Evolutionary conservation across 2,329 filamentous ascomycete genomes (phyloP), one percentile per base, ranked within the genome.

Genomic region (Pseudogymnoascus sp.): DNA sequence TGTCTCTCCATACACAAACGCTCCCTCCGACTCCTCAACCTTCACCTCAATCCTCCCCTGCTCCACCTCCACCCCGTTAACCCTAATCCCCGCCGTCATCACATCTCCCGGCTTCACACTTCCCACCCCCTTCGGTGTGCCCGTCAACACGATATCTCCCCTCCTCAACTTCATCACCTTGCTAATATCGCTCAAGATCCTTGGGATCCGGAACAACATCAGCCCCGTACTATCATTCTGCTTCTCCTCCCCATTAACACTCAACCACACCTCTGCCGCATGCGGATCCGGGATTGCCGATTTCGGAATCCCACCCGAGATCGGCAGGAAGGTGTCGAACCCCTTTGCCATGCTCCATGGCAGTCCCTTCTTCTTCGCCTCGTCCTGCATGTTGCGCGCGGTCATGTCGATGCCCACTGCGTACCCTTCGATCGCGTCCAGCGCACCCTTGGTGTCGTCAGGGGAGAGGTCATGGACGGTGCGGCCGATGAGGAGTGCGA

Each of bases 341-440:
- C 94, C 94, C 80, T 99, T 99, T 69, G 91, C 89, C 68, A 97
- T 97, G 71, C 87, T 86, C 94, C 94, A 99, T 6, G 94, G 94
- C 14, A 97, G 86, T 37, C 94, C 92, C 81, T 94, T 96, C 78
- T 89, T 91, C 84, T 97, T 99, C 67, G 93, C 93, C 78, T 97
- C 92, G 70, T 96, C 90, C 78, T 99, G 94, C 6, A 91, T 85
- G 76, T 97, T 97, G 68, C 94, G 89, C 0, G 90, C 94, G 8
- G 94, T 99, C 91, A 99, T 95, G 77, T 99, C 94, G 71, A 99
- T 97, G 69, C 90, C 87, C 55, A 97, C 82, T 67, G 93, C 84
- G 76, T 97, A 99, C 71, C 85, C 90, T 91, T 89, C 85, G 74
- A 97, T 92, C 41, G 91, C 86, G 71, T 91, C 90, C 69, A 95